A percentile compares a stretch with the other conserved stretches of the same genome.
These are phyloP conservation scores for Meyerozyma sp. DNA, from an alignment of 1,139 yeast genomes.

Conservation along the genomic window DNA sequence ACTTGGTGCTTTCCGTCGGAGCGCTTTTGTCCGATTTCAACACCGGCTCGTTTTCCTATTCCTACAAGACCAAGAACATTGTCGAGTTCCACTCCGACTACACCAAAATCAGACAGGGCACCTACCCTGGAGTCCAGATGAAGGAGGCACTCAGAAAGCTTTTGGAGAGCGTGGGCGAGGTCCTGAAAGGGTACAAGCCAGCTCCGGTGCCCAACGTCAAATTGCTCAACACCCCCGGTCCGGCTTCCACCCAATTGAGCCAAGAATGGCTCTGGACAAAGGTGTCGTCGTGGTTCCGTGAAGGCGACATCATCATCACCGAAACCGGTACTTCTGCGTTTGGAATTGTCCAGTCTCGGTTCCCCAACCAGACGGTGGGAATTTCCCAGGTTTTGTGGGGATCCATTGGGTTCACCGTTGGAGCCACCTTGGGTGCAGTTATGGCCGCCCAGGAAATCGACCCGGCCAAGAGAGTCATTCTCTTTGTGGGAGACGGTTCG, in stretches of 20 bases:
- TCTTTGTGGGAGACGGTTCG: constrained; percentile 89
- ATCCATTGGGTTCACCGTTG: constrained; percentile 83
- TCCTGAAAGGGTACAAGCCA: constrained; percentile 35
- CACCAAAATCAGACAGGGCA: constrained; percentile 70
- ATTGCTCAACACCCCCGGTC: constrained; percentile 28
- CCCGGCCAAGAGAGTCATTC: constrained; percentile 64
- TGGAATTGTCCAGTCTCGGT: constrained; percentile 74
- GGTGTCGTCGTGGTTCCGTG: constrained; percentile 66
- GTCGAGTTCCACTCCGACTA: constrained; percentile 89
- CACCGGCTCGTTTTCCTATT: constrained; percentile 84
- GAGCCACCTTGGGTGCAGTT: constrained; percentile 80
- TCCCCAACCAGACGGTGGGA: constrained; percentile 70
- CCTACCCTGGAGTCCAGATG: constrained; percentile 77
- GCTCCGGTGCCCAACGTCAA: constrained; percentile 42
- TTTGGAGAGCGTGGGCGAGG: constrained; percentile 29
- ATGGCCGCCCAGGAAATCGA: constrained; percentile 77
- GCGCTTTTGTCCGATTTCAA: constrained; percentile 83
- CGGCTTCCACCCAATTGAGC: constrained; percentile 33
- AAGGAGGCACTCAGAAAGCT: constrained; percentile 56
- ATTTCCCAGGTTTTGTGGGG: constrained; percentile 91
- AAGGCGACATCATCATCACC: constrained; percentile 75
- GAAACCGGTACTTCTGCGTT: constrained; percentile 91
- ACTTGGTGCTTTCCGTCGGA: constrained; percentile 73
- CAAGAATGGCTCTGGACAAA: constrained; percentile 85
- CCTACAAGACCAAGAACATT: constrained; percentile 72